Conservation (phyloP, 306 rosid genomes). For the Trichosanthes truncata region DNA sequence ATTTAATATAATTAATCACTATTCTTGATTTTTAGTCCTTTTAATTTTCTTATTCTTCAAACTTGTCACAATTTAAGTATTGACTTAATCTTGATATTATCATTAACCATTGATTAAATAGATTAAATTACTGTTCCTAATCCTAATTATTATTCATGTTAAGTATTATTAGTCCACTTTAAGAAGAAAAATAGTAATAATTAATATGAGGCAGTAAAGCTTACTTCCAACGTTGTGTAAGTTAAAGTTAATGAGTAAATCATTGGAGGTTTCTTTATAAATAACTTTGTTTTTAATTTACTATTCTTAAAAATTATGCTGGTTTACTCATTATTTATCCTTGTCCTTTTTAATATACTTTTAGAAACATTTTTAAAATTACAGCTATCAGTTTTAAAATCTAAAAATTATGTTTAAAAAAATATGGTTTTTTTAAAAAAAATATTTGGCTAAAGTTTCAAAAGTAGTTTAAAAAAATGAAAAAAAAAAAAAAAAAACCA, state of each 20-base stretch:
- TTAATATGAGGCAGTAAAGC: neutral
- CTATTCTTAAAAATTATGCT: neutral
- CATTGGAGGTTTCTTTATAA: neutral
- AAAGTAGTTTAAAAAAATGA: neutral
- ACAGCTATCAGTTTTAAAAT: too few relatives aligned
- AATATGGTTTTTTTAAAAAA: too few relatives aligned
- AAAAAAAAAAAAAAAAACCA: too few relatives aligned
- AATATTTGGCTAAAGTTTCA: too few relatives aligned
- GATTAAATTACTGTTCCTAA: neutral
- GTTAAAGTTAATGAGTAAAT: too few relatives aligned
- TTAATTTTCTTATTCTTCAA: neutral
- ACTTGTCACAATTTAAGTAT: neutral
- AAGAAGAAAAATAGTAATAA: neutral
- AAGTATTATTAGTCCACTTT: neutral
- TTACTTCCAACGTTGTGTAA: too few relatives aligned
- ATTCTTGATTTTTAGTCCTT: neutral
- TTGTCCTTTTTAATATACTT: too few relatives aligned
- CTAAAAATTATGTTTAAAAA: too few relatives aligned
- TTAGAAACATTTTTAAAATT: too few relatives aligned
- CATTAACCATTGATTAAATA: neutral
- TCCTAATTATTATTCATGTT: neutral
- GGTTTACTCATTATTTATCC: too few relatives aligned
- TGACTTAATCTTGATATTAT: neutral
- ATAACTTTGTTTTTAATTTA: neutral
- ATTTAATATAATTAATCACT: neutral